phyloP scores from a whole-genome alignment of 2,329 filamentous ascomycete species.

The Sporothrix pallida region DNA sequence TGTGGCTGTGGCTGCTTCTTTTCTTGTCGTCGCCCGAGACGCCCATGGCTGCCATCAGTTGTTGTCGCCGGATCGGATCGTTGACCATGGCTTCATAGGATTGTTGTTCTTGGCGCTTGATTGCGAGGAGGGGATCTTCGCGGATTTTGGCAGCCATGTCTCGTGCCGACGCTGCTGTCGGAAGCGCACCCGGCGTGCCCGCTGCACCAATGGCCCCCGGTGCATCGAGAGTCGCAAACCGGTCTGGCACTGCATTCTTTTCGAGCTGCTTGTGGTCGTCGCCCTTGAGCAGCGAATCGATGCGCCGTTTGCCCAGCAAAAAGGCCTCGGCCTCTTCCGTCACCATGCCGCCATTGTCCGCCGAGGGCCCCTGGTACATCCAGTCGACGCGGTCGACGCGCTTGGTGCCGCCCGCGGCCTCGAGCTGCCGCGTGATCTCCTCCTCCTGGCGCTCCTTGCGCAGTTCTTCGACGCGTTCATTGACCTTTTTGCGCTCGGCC shows the following conservation, averaged over 20 bases:
- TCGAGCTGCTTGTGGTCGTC: constrained; percentile 80
- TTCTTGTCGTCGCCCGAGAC: constrained; percentile 53
- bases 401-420: constrained; percentile 83
- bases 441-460: constrained; percentile 92
- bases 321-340: constrained; percentile 93
- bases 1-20: background rate
- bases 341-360: constrained; percentile 71
- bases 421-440: constrained; percentile 87
- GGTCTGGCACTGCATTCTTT: constrained; percentile 69
- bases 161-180: constrained; percentile 63
- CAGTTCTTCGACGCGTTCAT: constrained; percentile 89
- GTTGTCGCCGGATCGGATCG: constrained; percentile 70
- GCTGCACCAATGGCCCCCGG: background rate
- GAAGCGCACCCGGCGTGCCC: background rate
- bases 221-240: constrained; percentile 55
- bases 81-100: constrained; percentile 82
- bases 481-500: constrained; percentile 91
- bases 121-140: constrained; percentile 88
- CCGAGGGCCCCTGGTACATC: constrained; percentile 93
- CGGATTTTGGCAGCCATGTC: constrained; percentile 87
- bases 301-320: constrained; percentile 86
- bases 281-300: constrained; percentile 81
- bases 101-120: constrained; percentile 89
- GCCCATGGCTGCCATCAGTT: constrained; percentile 69
- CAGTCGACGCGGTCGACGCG: constrained; percentile 87